Base-by-base conservation (phyloP, 192 early-diverging fungal species). In the Thamnidium elegans region DNA sequence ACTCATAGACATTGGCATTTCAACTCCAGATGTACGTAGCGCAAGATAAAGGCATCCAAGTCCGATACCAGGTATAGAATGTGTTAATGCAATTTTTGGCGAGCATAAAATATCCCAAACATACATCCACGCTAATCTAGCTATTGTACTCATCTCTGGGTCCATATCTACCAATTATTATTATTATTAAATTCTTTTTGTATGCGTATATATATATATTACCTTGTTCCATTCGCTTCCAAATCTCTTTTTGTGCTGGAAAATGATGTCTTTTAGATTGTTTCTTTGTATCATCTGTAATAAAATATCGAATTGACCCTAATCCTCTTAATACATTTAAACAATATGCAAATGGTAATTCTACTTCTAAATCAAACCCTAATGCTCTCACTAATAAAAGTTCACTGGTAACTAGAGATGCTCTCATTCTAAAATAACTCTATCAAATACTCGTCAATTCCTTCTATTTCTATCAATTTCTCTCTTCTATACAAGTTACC, bases 311-410 rank as follows among this genome's bases (percentile, higher is more conserved):
- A 4, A 83, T 74, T 43, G 76, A 70, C 9, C 73, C 78, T 76
- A 79, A 77, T 11, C 76, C 78, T 30, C 77, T 74, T 50, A 78
- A 69, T 66, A 79, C 73, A 67, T 79, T 77, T n/a, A 83, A 65
- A 17, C 75, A 77, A 60, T 70, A 79, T 4, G 73, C 73, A 58
- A 83, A 83, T 0, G 78, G 78, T 50, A 83, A 50, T 11, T 77
- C 69, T 0, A 79, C 74, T 60, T 83, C 81, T 48, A 83, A 50
- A 65, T 83, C 71, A 50, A 76, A 83, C 31, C 72, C 78, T 23
- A 83, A 62, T 42, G 79, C 75, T 15, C 81, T 70, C 15, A 80
- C 72, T 11, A 83, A 62, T 62, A 83, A 63, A 34, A 83, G 30
- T 60, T 83, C 81, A 17, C 76, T 76, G 2, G 78, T 83, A n/a